Percentiles rank a stretch among this genome's conserved stretches.
phyloP scores from a whole-genome alignment of 192 early-diverging fungal species.

The Podila epigama region DNA sequence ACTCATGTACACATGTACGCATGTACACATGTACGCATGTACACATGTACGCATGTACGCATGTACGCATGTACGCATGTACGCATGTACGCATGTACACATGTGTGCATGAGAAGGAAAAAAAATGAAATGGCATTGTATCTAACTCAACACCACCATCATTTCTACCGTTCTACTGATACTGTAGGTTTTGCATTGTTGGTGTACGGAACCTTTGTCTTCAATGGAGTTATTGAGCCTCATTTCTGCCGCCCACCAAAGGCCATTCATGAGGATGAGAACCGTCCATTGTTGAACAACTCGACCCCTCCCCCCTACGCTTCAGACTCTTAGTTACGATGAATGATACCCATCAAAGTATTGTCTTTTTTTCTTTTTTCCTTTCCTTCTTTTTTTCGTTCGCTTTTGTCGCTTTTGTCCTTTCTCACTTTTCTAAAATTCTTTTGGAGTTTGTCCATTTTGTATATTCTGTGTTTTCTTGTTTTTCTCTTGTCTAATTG shows the following conservation, averaged over 20 bases:
- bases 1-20: not conserved
- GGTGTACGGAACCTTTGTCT: constrained; percentile 86
- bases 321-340: constrained; percentile 1
- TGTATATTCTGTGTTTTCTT: too few relatives aligned
- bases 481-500: too few relatives aligned
- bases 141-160: not conserved
- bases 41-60: too few relatives aligned
- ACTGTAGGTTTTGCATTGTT: constrained; percentile 63
- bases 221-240: constrained; percentile 84
- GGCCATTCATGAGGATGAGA: constrained; percentile 21
- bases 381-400: too few relatives aligned
- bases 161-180: not conserved
- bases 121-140: too few relatives aligned
- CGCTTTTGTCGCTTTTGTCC: too few relatives aligned
- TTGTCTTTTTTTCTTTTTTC: not conserved
- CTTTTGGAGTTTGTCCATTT: too few relatives aligned
- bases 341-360: too few relatives aligned
- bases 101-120: constrained; percentile 8
- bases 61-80: not conserved
- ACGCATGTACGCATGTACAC: constrained; percentile 6
- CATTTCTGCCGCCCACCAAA: constrained; percentile 56
- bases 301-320: too few relatives aligned
- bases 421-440: too few relatives aligned
- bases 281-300: constrained; percentile 33
- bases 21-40: constrained; percentile 56